These are phyloP conservation scores for Cladophialophora psammophila DNA, from an alignment of 2,329 filamentous ascomycete species.

Conservation along the genomic window DNA sequence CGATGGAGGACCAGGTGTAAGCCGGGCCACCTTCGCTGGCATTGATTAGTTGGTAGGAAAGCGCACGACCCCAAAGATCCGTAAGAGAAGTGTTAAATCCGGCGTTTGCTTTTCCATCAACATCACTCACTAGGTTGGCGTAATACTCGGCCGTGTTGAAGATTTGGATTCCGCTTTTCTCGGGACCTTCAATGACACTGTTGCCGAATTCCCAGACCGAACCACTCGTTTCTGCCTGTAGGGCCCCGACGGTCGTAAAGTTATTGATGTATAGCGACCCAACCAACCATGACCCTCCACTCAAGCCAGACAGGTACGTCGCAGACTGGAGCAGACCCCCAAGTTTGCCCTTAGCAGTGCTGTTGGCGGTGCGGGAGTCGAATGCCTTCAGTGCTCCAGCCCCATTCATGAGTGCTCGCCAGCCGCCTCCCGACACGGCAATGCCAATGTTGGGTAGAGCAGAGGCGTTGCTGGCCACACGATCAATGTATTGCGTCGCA, in stretches of 20 bases:
- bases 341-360: slow-evolving; percentile 70
- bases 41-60: slow-evolving; percentile 87
- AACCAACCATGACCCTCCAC: slow-evolving; percentile 83
- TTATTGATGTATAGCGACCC: slow-evolving; percentile 82
- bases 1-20: slow-evolving; percentile 85
- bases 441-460: slow-evolving; percentile 74
- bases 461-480: slow-evolving; percentile 61
- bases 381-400: slow-evolving; percentile 81
- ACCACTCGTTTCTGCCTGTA: slow-evolving; percentile 56
- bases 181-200: slow-evolving; percentile 67
- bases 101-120: slow-evolving; percentile 67
- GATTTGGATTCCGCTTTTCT: slow-evolving; percentile 58
- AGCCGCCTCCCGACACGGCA: slow-evolving; percentile 83
- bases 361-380: slow-evolving; percentile 72
- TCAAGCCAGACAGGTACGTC: slow-evolving; percentile 82
- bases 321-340: slow-evolving; percentile 81
- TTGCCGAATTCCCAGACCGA: slow-evolving; percentile 69
- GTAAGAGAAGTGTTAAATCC: slow-evolving; percentile 77
- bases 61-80: slow-evolving; percentile 86
- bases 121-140: slow-evolving; percentile 63
- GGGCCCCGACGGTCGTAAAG: slow-evolving; percentile 71
- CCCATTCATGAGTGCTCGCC: slow-evolving; percentile 83
- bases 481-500: slow-evolving; percentile 73
- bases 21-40: slow-evolving; percentile 74
- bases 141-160: slow-evolving; percentile 69